Conservation (phyloP, 2,329 filamentous ascomycete species). For the Colletotrichum sp. region DNA sequence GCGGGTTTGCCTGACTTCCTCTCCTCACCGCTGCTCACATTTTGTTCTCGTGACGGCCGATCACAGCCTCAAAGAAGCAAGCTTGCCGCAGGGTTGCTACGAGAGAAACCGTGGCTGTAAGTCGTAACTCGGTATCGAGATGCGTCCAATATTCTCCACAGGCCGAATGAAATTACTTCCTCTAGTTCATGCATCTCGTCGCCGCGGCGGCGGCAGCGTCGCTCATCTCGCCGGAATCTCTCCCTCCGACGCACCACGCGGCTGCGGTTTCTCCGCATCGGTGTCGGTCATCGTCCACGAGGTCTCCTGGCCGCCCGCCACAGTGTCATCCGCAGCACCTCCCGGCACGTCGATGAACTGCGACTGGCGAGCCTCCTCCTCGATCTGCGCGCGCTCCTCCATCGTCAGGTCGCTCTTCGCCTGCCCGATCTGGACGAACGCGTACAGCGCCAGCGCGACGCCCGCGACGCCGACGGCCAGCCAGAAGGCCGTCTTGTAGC, state of each 20-base stretch:
- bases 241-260: neutral
- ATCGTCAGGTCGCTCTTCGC: constrained; percentile 24
- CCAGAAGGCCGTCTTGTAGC: constrained; percentile 72
- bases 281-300: constrained; percentile 3
- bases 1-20: neutral
- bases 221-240: neutral
- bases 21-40: neutral
- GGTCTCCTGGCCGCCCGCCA: neutral
- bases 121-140: neutral
- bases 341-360: neutral
- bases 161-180: neutral
- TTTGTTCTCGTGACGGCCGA: neutral
- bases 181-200: neutral
- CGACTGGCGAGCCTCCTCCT: neutral
- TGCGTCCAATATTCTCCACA: neutral
- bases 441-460: constrained; percentile 55
- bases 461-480: constrained; percentile 62
- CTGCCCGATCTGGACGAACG: constrained; percentile 49
- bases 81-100: neutral
- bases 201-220: neutral
- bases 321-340: neutral
- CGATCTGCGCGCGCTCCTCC: constrained; percentile 23
- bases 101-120: neutral
- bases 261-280: neutral
- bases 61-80: neutral